phyloP scores from a whole-genome alignment of 805 yeast species.

The Komagataella ulmi region DNA sequence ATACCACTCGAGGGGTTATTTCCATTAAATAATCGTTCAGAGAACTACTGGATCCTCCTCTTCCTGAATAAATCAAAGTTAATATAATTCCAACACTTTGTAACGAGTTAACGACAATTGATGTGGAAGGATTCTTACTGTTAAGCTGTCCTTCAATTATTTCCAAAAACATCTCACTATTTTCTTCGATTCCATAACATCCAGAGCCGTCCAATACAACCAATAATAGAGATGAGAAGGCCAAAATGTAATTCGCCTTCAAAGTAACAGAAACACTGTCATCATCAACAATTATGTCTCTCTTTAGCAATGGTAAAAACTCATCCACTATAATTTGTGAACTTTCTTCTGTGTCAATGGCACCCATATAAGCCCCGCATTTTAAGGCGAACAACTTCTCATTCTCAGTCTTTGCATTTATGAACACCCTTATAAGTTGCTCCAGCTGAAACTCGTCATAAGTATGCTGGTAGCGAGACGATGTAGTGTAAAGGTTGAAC shows the following conservation, averaged over 20 bases:
- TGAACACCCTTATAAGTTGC: conserved; percentile 17
- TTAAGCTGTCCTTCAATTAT: conserved; percentile 21
- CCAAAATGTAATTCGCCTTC: conserved; percentile 10
- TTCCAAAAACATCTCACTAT: conserved; percentile 27
- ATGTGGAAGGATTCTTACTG: conserved; percentile 13
- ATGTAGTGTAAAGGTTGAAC: conserved; percentile 28
- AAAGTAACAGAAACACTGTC: conserved; percentile 5
- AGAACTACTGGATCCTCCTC: conserved; percentile 15
- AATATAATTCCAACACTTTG: conserved; percentile 32
- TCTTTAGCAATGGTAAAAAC: conserved; percentile 15
- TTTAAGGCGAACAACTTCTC: conserved; percentile 15
- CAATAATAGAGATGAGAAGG: conserved; percentile 20
- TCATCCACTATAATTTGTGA: conserved; percentile 19
- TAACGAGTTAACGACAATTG: conserved; percentile 27
- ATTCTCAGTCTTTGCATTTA: conserved; percentile 4
- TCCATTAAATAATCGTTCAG: conserved; percentile 28
- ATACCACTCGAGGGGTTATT: conserved; percentile 22
- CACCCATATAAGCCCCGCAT: conserved; percentile 25
- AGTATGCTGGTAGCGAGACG: conserved; percentile 6
- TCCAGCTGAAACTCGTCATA: conserved; percentile 1
- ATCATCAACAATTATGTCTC: conserved; percentile 6
- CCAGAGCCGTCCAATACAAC: conserved; percentile 34
- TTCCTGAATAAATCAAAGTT: conserved; percentile 27
- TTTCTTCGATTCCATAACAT: conserved; percentile 34
- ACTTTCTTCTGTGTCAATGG: conserved; percentile 39